Conservation (phyloP, 2,329 filamentous ascomycete species). For the Paraphaeosphaeria minitans region DNA sequence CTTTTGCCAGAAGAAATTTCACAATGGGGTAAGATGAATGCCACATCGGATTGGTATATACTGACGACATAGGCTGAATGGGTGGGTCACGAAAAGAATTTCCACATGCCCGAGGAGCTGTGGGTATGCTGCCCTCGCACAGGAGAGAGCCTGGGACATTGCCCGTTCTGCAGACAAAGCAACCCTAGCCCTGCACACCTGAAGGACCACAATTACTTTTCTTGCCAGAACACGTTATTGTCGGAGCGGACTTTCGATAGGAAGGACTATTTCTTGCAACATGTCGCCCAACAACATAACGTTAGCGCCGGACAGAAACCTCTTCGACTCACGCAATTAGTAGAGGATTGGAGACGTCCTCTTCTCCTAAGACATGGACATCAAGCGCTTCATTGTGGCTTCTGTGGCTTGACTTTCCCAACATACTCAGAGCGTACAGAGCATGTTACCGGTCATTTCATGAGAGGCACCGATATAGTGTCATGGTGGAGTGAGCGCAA, state of each 20-base stretch:
- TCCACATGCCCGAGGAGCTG: constrained; percentile 57
- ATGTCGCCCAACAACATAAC: constrained; percentile 56
- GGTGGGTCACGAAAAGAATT: constrained; percentile 67
- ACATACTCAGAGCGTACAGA: constrained; percentile 31
- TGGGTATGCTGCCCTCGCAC: constrained; percentile 32
- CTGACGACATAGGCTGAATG: constrained; percentile 47
- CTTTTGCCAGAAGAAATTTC: constrained; percentile 32
- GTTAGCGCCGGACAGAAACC: constrained; percentile 48
- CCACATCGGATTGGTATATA: background rate
- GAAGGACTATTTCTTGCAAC: constrained; percentile 58
- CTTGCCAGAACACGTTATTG: constrained; percentile 63
- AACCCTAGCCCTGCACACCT: constrained; percentile 55
- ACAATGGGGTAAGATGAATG: constrained; percentile 47
- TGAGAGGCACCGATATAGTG: constrained; percentile 31
- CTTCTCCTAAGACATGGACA: constrained; percentile 22
- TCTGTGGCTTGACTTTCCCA: constrained; percentile 28
- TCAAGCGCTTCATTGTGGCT: constrained; percentile 35
- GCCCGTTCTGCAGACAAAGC: constrained; percentile 56
- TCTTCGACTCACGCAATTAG: constrained; percentile 30
- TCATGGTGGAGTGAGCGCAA: constrained; percentile 32
- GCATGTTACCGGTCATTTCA: constrained; percentile 34
- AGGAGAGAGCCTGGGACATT: constrained; percentile 48
- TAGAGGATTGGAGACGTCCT: constrained; percentile 29
- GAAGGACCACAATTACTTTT: constrained; percentile 56
- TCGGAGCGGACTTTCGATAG: constrained; percentile 60